Base-by-base conservation (phyloP, 176 grass and related monocot genomes). In the Olyra latifolia region DNA sequence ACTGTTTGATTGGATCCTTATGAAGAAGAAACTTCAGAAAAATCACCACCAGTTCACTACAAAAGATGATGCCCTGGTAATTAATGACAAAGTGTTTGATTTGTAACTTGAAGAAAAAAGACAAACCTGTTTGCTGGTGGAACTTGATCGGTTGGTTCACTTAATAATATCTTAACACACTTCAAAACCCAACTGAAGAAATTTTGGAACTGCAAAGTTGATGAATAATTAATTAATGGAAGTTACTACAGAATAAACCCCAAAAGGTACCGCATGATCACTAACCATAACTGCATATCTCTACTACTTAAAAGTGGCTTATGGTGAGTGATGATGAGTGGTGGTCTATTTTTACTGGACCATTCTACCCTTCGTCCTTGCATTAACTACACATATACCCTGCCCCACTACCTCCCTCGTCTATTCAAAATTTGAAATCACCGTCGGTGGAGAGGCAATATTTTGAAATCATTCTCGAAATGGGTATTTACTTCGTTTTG, bases 101-200 rank as follows among this genome's bases (percentile, higher is more conserved):
- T 77, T 46, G 48, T 24, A 24, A 25, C 39, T 82, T 69, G 73
- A 45, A 30, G 41, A 55, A 20, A 80, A 49, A 45, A 50, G 43
- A 44, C 45, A 84, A 81, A 91, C 92, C 92, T 94, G 88, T 94
- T 94, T 69, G 86, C 59, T 53, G 92, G 54, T 70, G 83, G 88
- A 63, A 91, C 66, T 88, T 94, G 95, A 77, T 98, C 92, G 0
- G 69, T 93, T 83, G 92, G 92, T 66, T 98, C 95, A 76, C 81
- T 92, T 77, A 98, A 80, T 54, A 98, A 84, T 83, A 92, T 89
- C 84, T 93, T 98, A 32, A 92, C 87, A 76, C 80, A 93, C 82
- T 90, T 94, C 75, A 94, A 85, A 83, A 98, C 86, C 95, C 95
- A 98, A 70, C 86, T 94, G 52, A 94, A 93, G 78, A 98, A 98